These are phyloP conservation scores for Colletotrichum orbiculare DNA, from an alignment of 2,329 filamentous ascomycete genomes.

Conservation along the genomic window DNA sequence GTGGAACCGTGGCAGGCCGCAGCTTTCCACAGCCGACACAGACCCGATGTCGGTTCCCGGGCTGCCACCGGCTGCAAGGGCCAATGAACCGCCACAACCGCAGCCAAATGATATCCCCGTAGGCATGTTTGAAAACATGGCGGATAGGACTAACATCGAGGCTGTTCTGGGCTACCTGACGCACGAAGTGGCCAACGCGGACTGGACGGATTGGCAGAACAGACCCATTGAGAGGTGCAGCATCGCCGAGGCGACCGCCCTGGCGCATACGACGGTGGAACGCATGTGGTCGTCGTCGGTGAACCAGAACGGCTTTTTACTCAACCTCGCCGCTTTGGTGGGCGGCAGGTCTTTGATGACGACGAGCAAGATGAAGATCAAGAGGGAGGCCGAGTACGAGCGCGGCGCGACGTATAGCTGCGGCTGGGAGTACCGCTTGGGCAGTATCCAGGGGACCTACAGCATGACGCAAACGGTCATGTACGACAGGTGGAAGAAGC, in stretches of 20 bases:
- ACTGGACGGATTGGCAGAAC: conserved; percentile 63
- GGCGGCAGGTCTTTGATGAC: conserved; percentile 64
- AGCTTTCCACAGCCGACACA: conserved; percentile 39
- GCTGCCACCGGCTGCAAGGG: background rate
- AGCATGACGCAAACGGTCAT: conserved; percentile 62
- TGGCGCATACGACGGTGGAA: conserved; percentile 65
- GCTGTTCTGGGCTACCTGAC: conserved; percentile 67
- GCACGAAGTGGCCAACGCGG: conserved; percentile 58
- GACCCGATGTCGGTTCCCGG: background rate
- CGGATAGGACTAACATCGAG: conserved; percentile 66
- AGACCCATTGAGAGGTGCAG: conserved; percentile 54
- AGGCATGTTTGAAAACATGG: conserved; percentile 44
- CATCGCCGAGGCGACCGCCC: conserved; percentile 64
- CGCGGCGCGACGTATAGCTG: conserved; percentile 60
- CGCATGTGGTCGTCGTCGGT: conserved; percentile 62
- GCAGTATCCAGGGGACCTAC: conserved; percentile 63
- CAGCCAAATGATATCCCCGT: conserved; percentile 28
- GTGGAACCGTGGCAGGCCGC: conserved; percentile 77
- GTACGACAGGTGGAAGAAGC: conserved; percentile 54
- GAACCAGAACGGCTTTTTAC: conserved; percentile 66
- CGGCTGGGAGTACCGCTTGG: conserved; percentile 67
- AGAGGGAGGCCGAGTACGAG: conserved; percentile 54
- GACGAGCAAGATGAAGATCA: conserved; percentile 52
- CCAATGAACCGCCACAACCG: background rate
- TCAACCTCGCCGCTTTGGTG: conserved; percentile 68